phyloP scores from a whole-genome alignment of 805 yeast genomes.

The Yamadazyma insecticola region DNA sequence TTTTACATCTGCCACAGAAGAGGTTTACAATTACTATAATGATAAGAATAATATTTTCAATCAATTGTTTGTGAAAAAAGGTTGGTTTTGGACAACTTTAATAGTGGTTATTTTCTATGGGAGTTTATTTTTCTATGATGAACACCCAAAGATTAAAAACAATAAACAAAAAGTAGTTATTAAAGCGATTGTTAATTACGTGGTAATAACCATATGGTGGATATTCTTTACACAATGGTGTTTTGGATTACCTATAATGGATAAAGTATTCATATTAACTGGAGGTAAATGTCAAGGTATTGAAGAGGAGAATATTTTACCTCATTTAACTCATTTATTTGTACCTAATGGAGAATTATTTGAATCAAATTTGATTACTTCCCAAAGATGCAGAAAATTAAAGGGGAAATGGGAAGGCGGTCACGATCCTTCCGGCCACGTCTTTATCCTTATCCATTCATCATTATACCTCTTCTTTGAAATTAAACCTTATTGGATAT shows the following conservation, averaged over 20 bases:
- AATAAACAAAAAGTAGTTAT: slow-evolving; percentile 6
- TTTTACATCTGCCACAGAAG: slow-evolving; percentile 39
- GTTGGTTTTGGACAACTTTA: slow-evolving; percentile 85
- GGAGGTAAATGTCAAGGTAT: slow-evolving; percentile 72
- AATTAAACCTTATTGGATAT: slow-evolving; percentile 35
- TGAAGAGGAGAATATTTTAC: slow-evolving; percentile 4
- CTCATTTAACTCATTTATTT: slow-evolving; percentile 10
- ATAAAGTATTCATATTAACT: slow-evolving; percentile 66
- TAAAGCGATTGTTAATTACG: slow-evolving; percentile 39
- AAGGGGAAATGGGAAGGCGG: slow-evolving; percentile 78
- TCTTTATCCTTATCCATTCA: slow-evolving; percentile 68
- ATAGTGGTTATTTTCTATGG: slow-evolving; percentile 23
- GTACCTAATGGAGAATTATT: slow-evolving; percentile 5
- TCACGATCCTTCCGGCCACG: slow-evolving; percentile 95
- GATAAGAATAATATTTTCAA: slow-evolving; percentile 70
- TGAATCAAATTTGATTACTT: slow-evolving; percentile 17
- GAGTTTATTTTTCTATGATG: slow-evolving; percentile 6
- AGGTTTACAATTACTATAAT: slow-evolving; percentile 46
- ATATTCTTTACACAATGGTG: slow-evolving; percentile 80
- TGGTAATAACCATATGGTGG: slow-evolving; percentile 75
- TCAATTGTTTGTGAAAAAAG: slow-evolving; percentile 72
- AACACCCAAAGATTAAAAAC: slow-evolving; percentile 7
- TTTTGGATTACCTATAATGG: slow-evolving; percentile 86
- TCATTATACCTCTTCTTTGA: slow-evolving; percentile 67
- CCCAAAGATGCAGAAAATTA: slow-evolving; percentile 33